Base-by-base conservation (phyloP, 805 yeast genomes). In the Ogataea ramenticola region DNA sequence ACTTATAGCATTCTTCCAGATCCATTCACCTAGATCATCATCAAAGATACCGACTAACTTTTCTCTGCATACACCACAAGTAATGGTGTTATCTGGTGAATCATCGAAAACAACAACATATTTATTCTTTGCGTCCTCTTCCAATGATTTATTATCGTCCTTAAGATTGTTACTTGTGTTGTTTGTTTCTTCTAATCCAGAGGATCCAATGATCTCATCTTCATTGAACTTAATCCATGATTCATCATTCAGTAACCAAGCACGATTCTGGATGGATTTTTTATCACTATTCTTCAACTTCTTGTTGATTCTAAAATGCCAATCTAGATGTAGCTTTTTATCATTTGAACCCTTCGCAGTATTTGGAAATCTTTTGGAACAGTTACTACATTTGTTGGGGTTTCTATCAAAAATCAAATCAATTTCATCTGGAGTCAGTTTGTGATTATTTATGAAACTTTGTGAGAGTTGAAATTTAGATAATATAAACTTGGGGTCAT, bases 221-320 rank as follows among this genome's bases (percentile, higher is more conserved):
- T 88, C 96, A 46, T 76, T 79, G 66, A 85, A 87, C 21, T 72
- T 71, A 24, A 76, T 73, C 91, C 96, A 89, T 37, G 79, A 80
- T 21, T 71, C 68, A 49, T 78, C 84, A 48, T 79, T 80, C 47
- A 89, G 64, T 60, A 80, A 90, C 95, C 96, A 90, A 52, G 80
- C 75, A 54, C 97, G 69, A 36, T 86, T 81, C 58, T 86, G 90
- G 37, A 82, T 80, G 24, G 60, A 57, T 26, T 75, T 74, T 29
- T 70, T 66, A 8, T 70, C 58, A 9, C 58, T 54, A 31, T 59
- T 60, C 38, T 78, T 76, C 40, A 86, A 68, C 54, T 84, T 81
- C 59, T 86, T 87, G 62, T 88, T 91, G 37, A 87, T 84, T 54
- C 98, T 76, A 68, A 88, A 89, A 68, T 91, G 98, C 97, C 97